Percentiles rank a stretch among this genome's conserved stretches.
These are phyloP conservation scores for Excoecaria cochinchinensis DNA, from an alignment of 345 rosid genomes.

Conservation along the genomic window DNA sequence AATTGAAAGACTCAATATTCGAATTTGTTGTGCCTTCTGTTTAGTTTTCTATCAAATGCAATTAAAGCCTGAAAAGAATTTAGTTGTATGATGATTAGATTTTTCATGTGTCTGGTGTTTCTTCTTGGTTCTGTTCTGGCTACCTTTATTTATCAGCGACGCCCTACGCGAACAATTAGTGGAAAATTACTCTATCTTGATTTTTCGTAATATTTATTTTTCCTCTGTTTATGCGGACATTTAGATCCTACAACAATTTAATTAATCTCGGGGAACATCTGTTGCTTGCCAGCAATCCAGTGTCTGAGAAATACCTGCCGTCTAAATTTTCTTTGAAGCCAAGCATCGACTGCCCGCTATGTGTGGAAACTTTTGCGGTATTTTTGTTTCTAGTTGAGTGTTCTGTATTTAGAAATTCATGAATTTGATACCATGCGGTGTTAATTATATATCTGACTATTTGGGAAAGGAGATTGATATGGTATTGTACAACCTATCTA, in stretches of 20 bases:
- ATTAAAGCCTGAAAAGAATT: background rate
- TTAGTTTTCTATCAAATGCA: background rate
- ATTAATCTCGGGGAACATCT: background rate
- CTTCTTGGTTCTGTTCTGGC: background rate
- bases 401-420: background rate
- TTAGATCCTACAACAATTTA: background rate
- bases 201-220: too few relatives aligned
- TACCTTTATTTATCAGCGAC: background rate
- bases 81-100: background rate
- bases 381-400: background rate
- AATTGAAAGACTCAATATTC: background rate
- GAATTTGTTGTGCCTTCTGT: background rate
- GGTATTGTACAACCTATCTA: background rate
- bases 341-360: background rate
- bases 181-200: background rate
- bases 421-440: background rate
- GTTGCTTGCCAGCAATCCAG: background rate
- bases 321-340: background rate
- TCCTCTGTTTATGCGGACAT: background rate
- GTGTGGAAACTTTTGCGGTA: background rate
- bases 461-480: background rate
- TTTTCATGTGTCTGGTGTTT: background rate
- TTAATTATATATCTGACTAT: background rate
- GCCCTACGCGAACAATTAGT: background rate
- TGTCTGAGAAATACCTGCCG: background rate